A percentile compares a stretch with the other conserved stretches of the same genome.
Evolutionary conservation across 768 basidiomycete species (phyloP).

Genomic region (Suillus spraguei): DNA sequence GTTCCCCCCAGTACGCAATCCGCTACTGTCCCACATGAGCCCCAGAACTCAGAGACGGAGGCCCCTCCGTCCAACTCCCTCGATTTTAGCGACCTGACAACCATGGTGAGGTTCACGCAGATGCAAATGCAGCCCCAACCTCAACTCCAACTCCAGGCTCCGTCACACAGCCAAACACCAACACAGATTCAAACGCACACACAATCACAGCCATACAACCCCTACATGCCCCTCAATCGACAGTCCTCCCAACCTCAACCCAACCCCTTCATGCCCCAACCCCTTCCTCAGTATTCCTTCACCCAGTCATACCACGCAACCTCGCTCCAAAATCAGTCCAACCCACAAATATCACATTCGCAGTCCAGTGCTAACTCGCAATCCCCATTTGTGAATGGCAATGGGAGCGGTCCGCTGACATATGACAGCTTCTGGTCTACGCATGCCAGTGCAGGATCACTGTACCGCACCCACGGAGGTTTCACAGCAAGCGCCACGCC

Average conservation of each 20-base stretch:
- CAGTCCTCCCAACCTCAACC: constrained; percentile 9
- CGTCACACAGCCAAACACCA: constrained; percentile 10
- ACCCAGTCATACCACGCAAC: constrained; percentile 10
- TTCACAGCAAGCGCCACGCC: constrained; percentile 29
- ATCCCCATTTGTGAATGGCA: constrained; percentile 26
- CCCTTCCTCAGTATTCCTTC: constrained; percentile 14
- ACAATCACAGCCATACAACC: constrained; percentile 10
- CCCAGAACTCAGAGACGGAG: background rate
- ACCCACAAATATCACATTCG: background rate
- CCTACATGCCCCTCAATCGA: constrained; percentile 6
- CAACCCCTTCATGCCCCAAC: constrained; percentile 16
- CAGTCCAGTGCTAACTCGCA: constrained; percentile 15
- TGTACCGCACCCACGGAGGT: constrained; percentile 33
- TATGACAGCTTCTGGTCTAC: constrained; percentile 70
- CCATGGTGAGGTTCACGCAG: constrained; percentile 28
- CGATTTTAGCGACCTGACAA: constrained; percentile 27
- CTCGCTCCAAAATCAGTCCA: constrained; percentile 13
- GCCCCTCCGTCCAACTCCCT: constrained; percentile 12
- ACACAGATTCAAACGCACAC: constrained; percentile 5
- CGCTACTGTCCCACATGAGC: background rate
- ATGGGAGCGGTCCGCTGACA: constrained; percentile 37
- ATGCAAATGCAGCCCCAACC: constrained; percentile 18
- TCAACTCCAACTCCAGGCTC: constrained; percentile 4
- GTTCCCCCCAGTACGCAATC: background rate
- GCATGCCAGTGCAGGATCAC: constrained; percentile 39